Percentiles rank a stretch among this genome's conserved stretches.
These are phyloP conservation scores for Ophiostoma quercus DNA, from an alignment of 2,329 filamentous ascomycete genomes.

Conservation along the genomic window DNA sequence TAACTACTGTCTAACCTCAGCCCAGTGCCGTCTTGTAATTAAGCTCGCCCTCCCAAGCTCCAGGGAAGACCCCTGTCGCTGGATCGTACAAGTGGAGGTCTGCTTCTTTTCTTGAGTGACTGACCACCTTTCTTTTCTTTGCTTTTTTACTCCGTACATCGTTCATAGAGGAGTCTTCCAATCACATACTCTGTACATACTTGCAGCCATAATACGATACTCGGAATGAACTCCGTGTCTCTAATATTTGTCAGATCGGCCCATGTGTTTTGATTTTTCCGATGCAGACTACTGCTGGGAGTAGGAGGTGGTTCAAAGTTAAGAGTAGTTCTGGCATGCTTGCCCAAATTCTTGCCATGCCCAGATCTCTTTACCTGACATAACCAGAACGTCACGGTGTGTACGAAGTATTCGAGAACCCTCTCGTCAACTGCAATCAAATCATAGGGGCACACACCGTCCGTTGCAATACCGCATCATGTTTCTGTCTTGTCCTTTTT, in stretches of 20 bases:
- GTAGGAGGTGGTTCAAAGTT: too few species aligned
- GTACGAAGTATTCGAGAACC: too few species aligned
- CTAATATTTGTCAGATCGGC: not conserved
- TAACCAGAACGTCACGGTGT: too few species aligned
- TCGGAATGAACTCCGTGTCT: not conserved
- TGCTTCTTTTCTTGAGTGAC: slow-evolving; percentile 6
- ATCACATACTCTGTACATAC: not conserved
- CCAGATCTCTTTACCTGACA: too few species aligned
- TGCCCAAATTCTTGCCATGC: too few species aligned
- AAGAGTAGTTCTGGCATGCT: too few species aligned
- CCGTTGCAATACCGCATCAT: not conserved
- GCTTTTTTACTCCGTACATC: not conserved
- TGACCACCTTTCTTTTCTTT: not conserved
- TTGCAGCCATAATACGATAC: not conserved
- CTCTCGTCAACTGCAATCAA: not conserved
- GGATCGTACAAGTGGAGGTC: slow-evolving; percentile 12
- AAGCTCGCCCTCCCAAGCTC: slow-evolving; percentile 6
- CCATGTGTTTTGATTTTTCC: not conserved
- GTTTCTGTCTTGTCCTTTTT: not conserved
- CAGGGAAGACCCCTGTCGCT: not conserved
- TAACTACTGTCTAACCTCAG: not conserved
- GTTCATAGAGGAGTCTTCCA: not conserved
- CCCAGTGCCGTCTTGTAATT: slow-evolving; percentile 3
- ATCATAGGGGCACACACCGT: not conserved
- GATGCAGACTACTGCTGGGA: not conserved